Evolutionary conservation across 2,329 filamentous ascomycete species (phyloP).

Genomic region (Paradendryphiella salina): DNA sequence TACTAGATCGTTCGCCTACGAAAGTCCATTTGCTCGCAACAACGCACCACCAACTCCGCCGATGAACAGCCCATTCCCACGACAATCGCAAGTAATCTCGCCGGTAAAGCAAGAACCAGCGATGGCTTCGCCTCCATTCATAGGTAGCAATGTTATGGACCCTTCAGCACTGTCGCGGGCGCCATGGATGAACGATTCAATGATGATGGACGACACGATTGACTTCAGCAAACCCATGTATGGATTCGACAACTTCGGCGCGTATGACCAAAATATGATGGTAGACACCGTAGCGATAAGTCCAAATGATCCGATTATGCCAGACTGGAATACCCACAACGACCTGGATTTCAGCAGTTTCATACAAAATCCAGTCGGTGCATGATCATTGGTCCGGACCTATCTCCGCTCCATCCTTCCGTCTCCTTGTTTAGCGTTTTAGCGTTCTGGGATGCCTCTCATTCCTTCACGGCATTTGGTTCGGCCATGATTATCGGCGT

Average conservation of each 20-base stretch:
- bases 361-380: constrained; percentile 42
- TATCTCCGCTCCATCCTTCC: constrained; percentile 24
- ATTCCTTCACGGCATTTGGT: constrained; percentile 27
- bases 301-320: constrained; percentile 40
- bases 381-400: constrained; percentile 31
- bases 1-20: constrained; percentile 38
- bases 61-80: constrained; percentile 46
- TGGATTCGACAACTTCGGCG: constrained; percentile 37
- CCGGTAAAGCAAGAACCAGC: constrained; percentile 39
- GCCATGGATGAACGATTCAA: constrained; percentile 39
- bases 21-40: constrained; percentile 38
- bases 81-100: constrained; percentile 39
- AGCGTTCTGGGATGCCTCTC: constrained; percentile 35
- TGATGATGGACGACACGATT: constrained; percentile 45
- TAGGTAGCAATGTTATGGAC: constrained; percentile 36
- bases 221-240: constrained; percentile 43
- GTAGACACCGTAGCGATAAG: constrained; percentile 39
- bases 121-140: constrained; percentile 36
- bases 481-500: constrained; percentile 19
- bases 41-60: constrained; percentile 46
- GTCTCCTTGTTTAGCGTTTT: constrained; percentile 39
- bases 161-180: constrained; percentile 36
- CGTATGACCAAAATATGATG: constrained; percentile 42
- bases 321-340: constrained; percentile 40
- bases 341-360: constrained; percentile 46